A percentile compares a stretch with the other conserved stretches of the same genome.
phyloP scores from a whole-genome alignment of 495 filamentous ascomycete genomes.

The Neohortaea acidophila region DNA sequence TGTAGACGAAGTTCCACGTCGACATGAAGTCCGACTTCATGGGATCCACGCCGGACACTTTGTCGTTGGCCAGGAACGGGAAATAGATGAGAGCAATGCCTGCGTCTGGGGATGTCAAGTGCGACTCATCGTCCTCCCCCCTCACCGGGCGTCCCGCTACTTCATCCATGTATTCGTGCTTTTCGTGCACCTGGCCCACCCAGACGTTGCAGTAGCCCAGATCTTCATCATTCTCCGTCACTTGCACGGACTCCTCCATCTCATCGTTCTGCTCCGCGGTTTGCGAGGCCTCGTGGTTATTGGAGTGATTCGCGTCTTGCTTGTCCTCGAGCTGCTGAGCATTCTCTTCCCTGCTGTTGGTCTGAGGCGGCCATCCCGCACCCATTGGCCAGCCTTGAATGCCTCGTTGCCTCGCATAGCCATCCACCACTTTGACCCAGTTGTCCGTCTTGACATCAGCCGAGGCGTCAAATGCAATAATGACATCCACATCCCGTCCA shows the following conservation, averaged over 20 bases:
- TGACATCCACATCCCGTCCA: conserved; percentile 72
- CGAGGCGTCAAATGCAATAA: conserved; percentile 80
- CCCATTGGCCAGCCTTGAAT: conserved; percentile 90
- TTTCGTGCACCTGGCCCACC: conserved; percentile 69
- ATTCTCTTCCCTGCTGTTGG: conserved; percentile 37
- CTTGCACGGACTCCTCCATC: not conserved
- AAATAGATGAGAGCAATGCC: conserved; percentile 86
- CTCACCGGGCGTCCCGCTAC: not conserved
- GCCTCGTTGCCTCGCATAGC: conserved; percentile 74
- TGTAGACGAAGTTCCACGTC: conserved; percentile 80
- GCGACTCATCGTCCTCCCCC: conserved; percentile 3
- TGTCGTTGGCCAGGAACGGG: conserved; percentile 68
- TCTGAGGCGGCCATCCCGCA: conserved; percentile 66
- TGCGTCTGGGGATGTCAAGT: conserved; percentile 55
- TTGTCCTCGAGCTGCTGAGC: conserved; percentile 53
- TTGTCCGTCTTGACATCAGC: conserved; percentile 77
- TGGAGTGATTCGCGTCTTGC: conserved; percentile 27
- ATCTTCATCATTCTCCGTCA: conserved; percentile 17
- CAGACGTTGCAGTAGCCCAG: conserved; percentile 87
- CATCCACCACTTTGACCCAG: conserved; percentile 84
- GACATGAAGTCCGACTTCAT: conserved; percentile 67
- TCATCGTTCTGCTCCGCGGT: conserved; percentile 6
- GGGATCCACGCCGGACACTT: conserved; percentile 65
- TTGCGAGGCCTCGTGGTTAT: too few species aligned
- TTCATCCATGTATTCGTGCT: conserved; percentile 5